phyloP scores from a whole-genome alignment of 768 basidiomycete genomes.

The Lactifluus echinatus region DNA sequence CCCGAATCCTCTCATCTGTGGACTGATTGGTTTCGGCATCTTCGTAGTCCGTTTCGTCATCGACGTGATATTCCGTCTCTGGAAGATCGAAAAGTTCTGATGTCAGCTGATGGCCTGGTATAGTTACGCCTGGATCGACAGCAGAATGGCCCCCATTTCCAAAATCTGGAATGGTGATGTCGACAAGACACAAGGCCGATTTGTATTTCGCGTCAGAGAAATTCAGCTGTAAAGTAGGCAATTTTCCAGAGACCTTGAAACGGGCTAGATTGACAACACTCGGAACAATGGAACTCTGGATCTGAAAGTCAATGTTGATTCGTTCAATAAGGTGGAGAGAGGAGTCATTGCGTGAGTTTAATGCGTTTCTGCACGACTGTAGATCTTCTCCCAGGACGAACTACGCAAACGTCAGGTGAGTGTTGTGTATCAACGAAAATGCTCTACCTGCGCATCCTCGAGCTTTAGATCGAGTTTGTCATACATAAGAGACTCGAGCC shows the following conservation, averaged over 20 bases:
- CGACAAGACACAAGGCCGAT: constrained; percentile 84
- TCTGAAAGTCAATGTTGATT: constrained; percentile 79
- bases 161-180: constrained; percentile 83
- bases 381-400: constrained; percentile 85
- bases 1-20: constrained; percentile 46
- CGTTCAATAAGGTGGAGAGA: constrained; percentile 85
- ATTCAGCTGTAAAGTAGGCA: constrained; percentile 85
- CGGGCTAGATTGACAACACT: constrained; percentile 71
- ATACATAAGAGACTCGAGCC: constrained; percentile 90
- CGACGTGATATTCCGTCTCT: constrained; percentile 61
- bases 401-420: constrained; percentile 32
- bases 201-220: constrained; percentile 88
- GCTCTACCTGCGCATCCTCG: constrained; percentile 75
- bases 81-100: constrained; percentile 44
- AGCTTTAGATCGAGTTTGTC: constrained; percentile 80
- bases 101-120: constrained; percentile 41
- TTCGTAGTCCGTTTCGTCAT: constrained; percentile 40
- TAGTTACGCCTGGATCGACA: not conserved
- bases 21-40: constrained; percentile 48
- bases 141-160: constrained; percentile 34
- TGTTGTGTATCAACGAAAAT: not conserved
- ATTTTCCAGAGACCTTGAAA: constrained; percentile 83
- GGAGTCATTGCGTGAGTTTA: constrained; percentile 47
- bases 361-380: constrained; percentile 70
- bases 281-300: constrained; percentile 90